Conservation (phyloP, 768 basidiomycete species). For the Mycena maculata region DNA sequence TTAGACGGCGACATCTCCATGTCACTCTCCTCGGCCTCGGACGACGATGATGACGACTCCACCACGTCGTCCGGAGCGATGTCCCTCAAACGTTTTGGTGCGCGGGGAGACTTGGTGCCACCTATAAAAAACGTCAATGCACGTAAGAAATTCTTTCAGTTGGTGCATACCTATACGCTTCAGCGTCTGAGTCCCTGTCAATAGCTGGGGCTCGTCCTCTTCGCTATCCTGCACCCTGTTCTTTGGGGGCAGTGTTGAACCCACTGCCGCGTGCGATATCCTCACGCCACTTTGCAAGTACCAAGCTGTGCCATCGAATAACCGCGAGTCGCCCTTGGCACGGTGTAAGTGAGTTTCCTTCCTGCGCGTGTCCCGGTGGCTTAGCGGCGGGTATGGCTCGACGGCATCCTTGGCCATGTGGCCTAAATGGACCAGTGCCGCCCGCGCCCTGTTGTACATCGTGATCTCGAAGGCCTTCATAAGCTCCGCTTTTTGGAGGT, state of each 20-base stretch:
- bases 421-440: conserved; percentile 7
- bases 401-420: conserved; percentile 3
- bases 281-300: conserved; percentile 5
- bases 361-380: conserved; percentile 15
- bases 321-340: conserved; percentile 19
- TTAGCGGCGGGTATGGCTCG: conserved; percentile 15
- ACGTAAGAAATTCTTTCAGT: neutral
- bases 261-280: neutral
- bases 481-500: conserved; percentile 11
- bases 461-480: conserved; percentile 19
- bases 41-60: neutral
- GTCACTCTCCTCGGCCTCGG: neutral
- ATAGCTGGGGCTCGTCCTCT: neutral
- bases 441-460: conserved; percentile 24
- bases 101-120: neutral
- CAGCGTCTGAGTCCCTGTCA: conserved; percentile 6
- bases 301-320: conserved; percentile 22
- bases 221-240: neutral
- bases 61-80: neutral
- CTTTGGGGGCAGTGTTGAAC: neutral
- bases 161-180: conserved; percentile 5
- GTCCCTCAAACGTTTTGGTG: conserved; percentile 11
- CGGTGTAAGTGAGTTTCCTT: no score
- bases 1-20: neutral
- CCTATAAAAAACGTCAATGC: neutral